Conservation (phyloP, 2,329 filamentous ascomycete species). For the Microsporum audouinii region DNA sequence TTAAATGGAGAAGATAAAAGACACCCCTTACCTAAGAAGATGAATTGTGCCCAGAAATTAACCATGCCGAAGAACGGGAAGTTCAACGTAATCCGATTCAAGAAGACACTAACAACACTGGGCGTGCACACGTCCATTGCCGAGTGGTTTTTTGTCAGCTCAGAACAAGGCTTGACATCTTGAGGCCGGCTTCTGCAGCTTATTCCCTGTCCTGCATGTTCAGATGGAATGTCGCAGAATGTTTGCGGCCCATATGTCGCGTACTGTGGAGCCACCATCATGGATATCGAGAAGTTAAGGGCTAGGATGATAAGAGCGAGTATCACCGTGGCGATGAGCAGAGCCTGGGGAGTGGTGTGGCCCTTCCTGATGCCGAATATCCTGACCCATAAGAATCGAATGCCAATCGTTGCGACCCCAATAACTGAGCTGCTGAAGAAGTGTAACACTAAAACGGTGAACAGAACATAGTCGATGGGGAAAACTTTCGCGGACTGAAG, state of each 20-base stretch:
- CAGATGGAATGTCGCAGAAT: slow-evolving; percentile 66
- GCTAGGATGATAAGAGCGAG: slow-evolving; percentile 80
- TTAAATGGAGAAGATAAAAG: background rate
- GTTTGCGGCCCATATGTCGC: slow-evolving; percentile 88
- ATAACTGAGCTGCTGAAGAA: slow-evolving; percentile 82
- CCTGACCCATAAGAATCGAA: slow-evolving; percentile 89
- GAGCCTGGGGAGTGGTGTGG: slow-evolving; percentile 78
- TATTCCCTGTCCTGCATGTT: slow-evolving; percentile 52
- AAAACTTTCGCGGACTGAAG: slow-evolving; percentile 72
- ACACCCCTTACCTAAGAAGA: slow-evolving; percentile 53
- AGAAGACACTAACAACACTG: slow-evolving; percentile 78
- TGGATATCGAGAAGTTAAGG: slow-evolving; percentile 83
- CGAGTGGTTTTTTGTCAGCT: slow-evolving; percentile 57
- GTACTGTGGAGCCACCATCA: slow-evolving; percentile 93
- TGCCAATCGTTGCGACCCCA: slow-evolving; percentile 75
- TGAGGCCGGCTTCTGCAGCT: slow-evolving; percentile 60
- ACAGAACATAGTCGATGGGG: slow-evolving; percentile 83
- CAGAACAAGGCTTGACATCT: slow-evolving; percentile 70
- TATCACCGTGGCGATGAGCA: slow-evolving; percentile 83
- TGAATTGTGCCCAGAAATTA: slow-evolving; percentile 95
- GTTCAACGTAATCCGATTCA: slow-evolving; percentile 84
- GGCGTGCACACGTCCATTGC: slow-evolving; percentile 78
- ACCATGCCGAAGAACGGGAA: slow-evolving; percentile 90
- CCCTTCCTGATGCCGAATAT: slow-evolving; percentile 86
- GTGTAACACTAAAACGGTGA: slow-evolving; percentile 70